These are phyloP conservation scores for Coleophoma cylindrospora DNA, from an alignment of 2,329 filamentous ascomycete genomes.

Conservation along the genomic window DNA sequence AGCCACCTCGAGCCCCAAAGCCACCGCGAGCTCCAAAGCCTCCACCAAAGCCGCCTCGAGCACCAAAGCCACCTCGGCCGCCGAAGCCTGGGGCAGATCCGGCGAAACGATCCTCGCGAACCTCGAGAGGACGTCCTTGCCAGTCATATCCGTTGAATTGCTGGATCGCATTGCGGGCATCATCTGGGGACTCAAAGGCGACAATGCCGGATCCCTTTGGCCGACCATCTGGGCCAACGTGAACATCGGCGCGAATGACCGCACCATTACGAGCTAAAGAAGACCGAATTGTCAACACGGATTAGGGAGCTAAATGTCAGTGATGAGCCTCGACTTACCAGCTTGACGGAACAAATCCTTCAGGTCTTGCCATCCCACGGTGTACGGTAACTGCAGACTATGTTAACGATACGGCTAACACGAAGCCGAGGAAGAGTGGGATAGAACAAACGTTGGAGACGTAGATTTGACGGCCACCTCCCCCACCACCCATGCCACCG, in stretches of 20 bases:
- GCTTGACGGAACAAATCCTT: conserved; percentile 99
- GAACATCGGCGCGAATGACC: conserved; percentile 93
- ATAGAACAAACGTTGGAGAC: conserved; percentile 88
- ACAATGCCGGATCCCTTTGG: conserved; percentile 97
- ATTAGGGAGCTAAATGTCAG: conserved; percentile 17
- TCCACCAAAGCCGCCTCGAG: conserved; percentile 39
- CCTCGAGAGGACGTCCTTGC: conserved; percentile 90
- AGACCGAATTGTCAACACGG: conserved; percentile 16
- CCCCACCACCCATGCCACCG: conserved; percentile 41
- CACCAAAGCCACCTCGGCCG: conserved; percentile 37
- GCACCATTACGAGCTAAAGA: conserved; percentile 57
- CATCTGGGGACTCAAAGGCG: conserved; percentile 89
- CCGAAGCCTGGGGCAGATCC: conserved; percentile 43
- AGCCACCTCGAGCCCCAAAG: conserved; percentile 52
- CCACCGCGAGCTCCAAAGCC: conserved; percentile 54
- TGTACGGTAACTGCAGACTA: conserved; percentile 77
- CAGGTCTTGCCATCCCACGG: conserved; percentile 96
- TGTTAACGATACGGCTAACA: conserved; percentile 30
- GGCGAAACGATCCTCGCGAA: conserved; percentile 93
- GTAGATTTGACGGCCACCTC: conserved; percentile 85
- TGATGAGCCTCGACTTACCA: conserved; percentile 55
- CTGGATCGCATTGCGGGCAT: conserved; percentile 91
- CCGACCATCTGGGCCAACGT: conserved; percentile 83
- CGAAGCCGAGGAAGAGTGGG: conserved; percentile 22
- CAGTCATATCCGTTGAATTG: conserved; percentile 99